Evolutionary conservation across 2,329 filamentous ascomycete species (phyloP), one percentile per base, ranked within the genome.

Genomic region (Zarea fungicola): DNA sequence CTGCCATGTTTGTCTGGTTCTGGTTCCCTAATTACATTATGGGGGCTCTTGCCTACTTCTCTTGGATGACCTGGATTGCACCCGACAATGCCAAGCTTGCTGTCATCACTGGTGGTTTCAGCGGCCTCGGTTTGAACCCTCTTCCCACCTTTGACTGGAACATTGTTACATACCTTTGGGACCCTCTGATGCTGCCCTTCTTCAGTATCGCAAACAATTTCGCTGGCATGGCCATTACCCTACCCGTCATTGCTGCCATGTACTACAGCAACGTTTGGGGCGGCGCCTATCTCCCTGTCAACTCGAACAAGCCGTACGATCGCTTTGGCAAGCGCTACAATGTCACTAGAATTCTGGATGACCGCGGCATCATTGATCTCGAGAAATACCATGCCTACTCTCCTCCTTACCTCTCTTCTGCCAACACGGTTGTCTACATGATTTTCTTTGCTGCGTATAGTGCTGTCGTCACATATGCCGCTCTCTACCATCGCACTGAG

Each of bases 51-150:
- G 62, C 66, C 4, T 58, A 66, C 34, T 80, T 81, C 58, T 74
- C 69, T 60, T 81, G 76, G 74, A 69, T 79, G 51, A 71, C 72
- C 0, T 81, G 76, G 76, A 80, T 80, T 42, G 63, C 70, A 0
- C 75, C 75, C 1, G 55, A 64, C 11, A 73, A 72, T 46, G 58
- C 65, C 28, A 62, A 60, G 18, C 57, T 74, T 42, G 65, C 63
- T 34, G 63, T 65, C 14, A 60, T 74, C 43, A 69, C 68, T 6
- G 72, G 72, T 3, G 67, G 64, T 18, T 62, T 62, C 18, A 62
- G 64, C 18, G 72, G 72, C 8, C 52, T 71, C 21, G 69, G 68
- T 13, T 48, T 70, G 48, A 69, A 69, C 52, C 64, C 65, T 11
- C 49, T 63, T 19, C 59, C 66, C 8, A 70, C 65, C 2, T 67